Percentiles rank a stretch among this genome's conserved stretches.
phyloP scores from a whole-genome alignment of 768 basidiomycete species.

The Xerocomellus dryophilus region DNA sequence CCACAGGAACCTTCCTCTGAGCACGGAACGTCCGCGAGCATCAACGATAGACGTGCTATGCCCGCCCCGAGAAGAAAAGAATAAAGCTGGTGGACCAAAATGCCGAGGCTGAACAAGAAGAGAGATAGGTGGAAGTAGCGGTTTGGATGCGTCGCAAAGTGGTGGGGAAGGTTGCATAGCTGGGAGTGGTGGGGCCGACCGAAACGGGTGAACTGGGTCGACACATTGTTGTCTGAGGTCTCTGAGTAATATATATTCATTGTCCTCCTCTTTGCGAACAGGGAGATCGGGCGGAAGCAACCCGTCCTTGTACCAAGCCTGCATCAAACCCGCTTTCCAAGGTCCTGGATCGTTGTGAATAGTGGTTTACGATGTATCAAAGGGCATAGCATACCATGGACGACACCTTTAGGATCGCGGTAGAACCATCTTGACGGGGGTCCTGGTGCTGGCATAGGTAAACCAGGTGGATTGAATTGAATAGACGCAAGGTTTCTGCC shows the following conservation, averaged over 20 bases:
- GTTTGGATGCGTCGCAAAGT: constrained; percentile 43
- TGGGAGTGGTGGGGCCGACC: constrained; percentile 42
- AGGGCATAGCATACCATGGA: constrained; percentile 60
- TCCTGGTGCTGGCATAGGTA: constrained; percentile 65
- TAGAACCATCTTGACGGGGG: constrained; percentile 80
- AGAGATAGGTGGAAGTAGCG: constrained; percentile 70
- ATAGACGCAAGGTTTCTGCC: constrained; percentile 52
- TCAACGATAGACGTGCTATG: constrained; percentile 88
- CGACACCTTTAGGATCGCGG: constrained; percentile 73
- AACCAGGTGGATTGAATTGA: constrained; percentile 76
- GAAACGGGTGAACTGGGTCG: constrained; percentile 80
- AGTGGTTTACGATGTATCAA: neutral
- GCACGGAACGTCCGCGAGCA: constrained; percentile 77
- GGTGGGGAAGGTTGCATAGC: constrained; percentile 26
- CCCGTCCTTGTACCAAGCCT: constrained; percentile 85
- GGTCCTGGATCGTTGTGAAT: constrained; percentile 51
- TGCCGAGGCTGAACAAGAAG: constrained; percentile 74
- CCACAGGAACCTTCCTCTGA: constrained; percentile 80
- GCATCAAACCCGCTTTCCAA: constrained; percentile 87
- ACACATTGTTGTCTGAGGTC: constrained; percentile 76
- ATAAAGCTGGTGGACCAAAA: constrained; percentile 83
- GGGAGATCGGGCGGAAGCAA: constrained; percentile 80
- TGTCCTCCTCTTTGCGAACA: constrained; percentile 72
- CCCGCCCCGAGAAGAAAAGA: constrained; percentile 86
- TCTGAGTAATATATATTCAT: constrained; percentile 62